Percentiles rank a stretch among this genome's conserved stretches.
Conservation (phyloP, 192 early-diverging fungal genomes). For the Funneliformis mosseae region DNA sequence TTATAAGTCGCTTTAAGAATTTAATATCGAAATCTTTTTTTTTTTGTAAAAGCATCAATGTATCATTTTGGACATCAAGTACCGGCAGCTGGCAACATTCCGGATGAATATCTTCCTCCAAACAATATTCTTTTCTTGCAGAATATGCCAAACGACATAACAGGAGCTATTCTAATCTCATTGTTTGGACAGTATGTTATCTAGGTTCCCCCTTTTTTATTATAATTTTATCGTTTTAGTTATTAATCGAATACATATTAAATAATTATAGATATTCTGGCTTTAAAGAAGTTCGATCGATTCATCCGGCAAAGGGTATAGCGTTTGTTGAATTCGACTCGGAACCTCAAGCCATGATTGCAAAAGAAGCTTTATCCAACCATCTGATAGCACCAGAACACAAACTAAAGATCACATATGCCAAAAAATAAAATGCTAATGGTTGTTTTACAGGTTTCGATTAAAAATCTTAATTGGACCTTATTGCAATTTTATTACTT, state of each 20-base stretch:
- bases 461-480: too few relatives aligned
- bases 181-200: conserved; percentile 75
- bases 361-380: conserved; percentile 71
- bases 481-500: too few relatives aligned
- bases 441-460: too few relatives aligned
- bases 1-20: background rate
- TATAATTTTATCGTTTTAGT: background rate
- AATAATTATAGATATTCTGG: conserved; percentile 63
- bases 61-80: conserved; percentile 34
- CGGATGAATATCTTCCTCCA: conserved; percentile 79
- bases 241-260: background rate
- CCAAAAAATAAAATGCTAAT: conserved; percentile 61
- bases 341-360: conserved; percentile 79
- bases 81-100: conserved; percentile 43
- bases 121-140: conserved; percentile 96
- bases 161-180: conserved; percentile 59
- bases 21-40: background rate
- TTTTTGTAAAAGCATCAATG: conserved; percentile 21
- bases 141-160: conserved; percentile 74
- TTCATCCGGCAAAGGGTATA: conserved; percentile 88
- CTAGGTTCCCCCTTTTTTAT: background rate
- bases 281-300: conserved; percentile 94
- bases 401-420: conserved; percentile 84
- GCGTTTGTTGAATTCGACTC: conserved; percentile 96
- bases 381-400: conserved; percentile 66